Evolutionary conservation across 306 rosid genomes (phyloP).

Genomic region (Vachellia pachyceras): DNA sequence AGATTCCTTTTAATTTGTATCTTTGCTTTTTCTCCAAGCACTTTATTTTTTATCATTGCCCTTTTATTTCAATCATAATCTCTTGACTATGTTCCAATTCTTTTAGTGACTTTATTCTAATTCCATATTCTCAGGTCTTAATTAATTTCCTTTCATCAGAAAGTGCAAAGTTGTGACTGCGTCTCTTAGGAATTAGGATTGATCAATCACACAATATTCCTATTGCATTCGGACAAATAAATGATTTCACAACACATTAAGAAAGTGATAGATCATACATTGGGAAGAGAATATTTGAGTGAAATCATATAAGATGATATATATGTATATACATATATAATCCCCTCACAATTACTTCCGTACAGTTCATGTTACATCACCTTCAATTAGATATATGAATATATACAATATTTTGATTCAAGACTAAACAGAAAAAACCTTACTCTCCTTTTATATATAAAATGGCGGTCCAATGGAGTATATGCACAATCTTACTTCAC

Average conservation of each 20-base stretch:
- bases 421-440: constrained; percentile 38
- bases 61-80: constrained; percentile 36
- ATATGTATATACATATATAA: not conserved
- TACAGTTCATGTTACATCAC: not conserved
- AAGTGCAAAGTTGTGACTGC: constrained; percentile 60
- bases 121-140: constrained; percentile 49
- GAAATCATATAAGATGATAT: no score
- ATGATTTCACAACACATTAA: no score
- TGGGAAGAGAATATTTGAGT: not conserved
- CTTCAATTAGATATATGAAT: not conserved
- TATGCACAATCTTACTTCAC: no score
- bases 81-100: constrained; percentile 47
- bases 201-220: not conserved
- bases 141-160: constrained; percentile 44
- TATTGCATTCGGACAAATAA: not conserved
- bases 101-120: constrained; percentile 46
- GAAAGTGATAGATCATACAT: not conserved
- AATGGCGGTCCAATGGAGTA: no score
- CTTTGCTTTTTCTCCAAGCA: not conserved
- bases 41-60: constrained; percentile 23
- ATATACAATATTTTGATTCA: not conserved
- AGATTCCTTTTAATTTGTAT: no score
- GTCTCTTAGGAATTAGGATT: constrained; percentile 17
- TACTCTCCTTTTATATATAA: constrained; percentile 12
- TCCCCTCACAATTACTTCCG: not conserved